These are phyloP conservation scores for Pseudodiploospora longispora DNA, from an alignment of 2,329 filamentous ascomycete genomes.

Conservation along the genomic window DNA sequence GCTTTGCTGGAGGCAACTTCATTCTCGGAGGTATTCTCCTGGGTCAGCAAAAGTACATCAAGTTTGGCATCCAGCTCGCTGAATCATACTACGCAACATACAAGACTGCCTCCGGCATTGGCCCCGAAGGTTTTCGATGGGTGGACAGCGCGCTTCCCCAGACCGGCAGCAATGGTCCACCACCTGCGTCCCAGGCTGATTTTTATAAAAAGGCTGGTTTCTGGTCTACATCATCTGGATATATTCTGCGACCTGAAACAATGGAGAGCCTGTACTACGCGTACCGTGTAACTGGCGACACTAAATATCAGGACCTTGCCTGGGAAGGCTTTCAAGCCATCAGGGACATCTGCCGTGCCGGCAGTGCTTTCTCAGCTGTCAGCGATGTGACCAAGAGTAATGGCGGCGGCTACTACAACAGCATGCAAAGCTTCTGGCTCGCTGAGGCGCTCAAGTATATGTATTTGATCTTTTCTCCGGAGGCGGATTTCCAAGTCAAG, in stretches of 20 bases:
- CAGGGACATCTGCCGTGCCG: constrained; percentile 52
- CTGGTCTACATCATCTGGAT: constrained; percentile 54
- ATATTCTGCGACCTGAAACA: constrained; percentile 71
- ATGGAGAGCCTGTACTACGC: constrained; percentile 84
- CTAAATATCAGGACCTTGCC: constrained; percentile 73
- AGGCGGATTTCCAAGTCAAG: constrained; percentile 46
- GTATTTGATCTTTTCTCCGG: constrained; percentile 61
- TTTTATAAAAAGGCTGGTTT: constrained; percentile 66
- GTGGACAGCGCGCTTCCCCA: constrained; percentile 30
- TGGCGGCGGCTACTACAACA: constrained; percentile 57
- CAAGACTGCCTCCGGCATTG: constrained; percentile 62
- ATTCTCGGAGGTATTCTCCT: constrained; percentile 72
- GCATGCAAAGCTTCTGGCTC: constrained; percentile 83
- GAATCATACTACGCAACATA: constrained; percentile 71
- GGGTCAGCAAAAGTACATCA: constrained; percentile 54
- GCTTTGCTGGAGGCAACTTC: constrained; percentile 80
- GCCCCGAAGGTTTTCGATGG: constrained; percentile 67
- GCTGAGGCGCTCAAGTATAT: constrained; percentile 82
- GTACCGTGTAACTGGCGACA: constrained; percentile 67
- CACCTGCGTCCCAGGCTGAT: constrained; percentile 36
- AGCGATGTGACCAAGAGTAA: constrained; percentile 53
- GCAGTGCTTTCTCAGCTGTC: constrained; percentile 60
- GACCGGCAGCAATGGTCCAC: constrained; percentile 32
- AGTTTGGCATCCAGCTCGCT: constrained; percentile 67
- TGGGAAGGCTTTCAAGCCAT: constrained; percentile 71